phyloP scores from a whole-genome alignment of 2,329 filamentous ascomycete species.

The Graphilbum fragrans region DNA sequence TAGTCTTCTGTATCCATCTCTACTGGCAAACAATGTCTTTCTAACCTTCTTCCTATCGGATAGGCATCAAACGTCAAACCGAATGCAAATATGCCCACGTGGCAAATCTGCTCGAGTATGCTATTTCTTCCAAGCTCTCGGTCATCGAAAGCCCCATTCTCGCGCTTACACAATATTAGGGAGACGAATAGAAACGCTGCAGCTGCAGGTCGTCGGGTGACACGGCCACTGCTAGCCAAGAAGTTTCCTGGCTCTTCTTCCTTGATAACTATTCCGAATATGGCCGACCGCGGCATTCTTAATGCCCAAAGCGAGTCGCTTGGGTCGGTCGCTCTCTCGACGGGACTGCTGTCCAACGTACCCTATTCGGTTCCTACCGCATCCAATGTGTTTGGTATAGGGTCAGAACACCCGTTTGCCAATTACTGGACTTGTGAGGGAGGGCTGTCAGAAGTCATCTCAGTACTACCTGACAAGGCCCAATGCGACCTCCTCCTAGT shows the following conservation, averaged over 20 bases:
- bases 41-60: conserved; percentile 35
- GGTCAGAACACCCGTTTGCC: conserved; percentile 65
- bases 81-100: conserved; percentile 65
- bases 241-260: conserved; percentile 25
- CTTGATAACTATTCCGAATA: conserved; percentile 35
- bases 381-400: conserved; percentile 71
- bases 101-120: conserved; percentile 65
- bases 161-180: conserved; percentile 20
- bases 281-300: conserved; percentile 40
- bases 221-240: conserved; percentile 40
- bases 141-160: neutral
- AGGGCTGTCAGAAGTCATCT: conserved; percentile 62
- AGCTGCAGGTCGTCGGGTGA: conserved; percentile 36
- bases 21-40: neutral
- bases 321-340: conserved; percentile 39
- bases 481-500: conserved; percentile 60
- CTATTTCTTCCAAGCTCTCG: neutral
- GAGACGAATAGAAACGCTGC: conserved; percentile 43
- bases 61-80: conserved; percentile 57
- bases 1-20: too few species aligned
- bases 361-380: conserved; percentile 59
- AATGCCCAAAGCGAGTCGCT: conserved; percentile 32
- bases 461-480: conserved; percentile 61
- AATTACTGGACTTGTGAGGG: conserved; percentile 79
- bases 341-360: conserved; percentile 57